Conservation (phyloP, 1,284 basidiomycete species). For the Ustilago shanxiensis region DNA sequence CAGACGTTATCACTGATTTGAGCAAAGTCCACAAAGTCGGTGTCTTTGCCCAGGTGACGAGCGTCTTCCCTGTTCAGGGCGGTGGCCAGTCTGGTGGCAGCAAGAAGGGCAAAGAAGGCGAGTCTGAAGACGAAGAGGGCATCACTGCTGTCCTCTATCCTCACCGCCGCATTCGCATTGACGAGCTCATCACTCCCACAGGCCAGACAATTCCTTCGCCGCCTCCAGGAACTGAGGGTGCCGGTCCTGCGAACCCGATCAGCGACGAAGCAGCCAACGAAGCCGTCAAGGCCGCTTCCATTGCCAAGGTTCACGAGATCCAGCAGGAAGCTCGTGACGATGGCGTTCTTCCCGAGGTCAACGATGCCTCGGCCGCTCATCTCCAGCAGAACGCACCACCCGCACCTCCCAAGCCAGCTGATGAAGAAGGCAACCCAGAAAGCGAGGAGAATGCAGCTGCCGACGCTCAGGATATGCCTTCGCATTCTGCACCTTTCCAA, state of each 20-base stretch:
- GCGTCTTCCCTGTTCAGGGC: constrained; percentile 77
- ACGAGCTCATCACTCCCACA: constrained; percentile 76
- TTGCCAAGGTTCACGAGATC: constrained; percentile 56
- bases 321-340: constrained; percentile 53
- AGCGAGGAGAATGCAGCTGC: constrained; percentile 4
- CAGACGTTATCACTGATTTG: constrained; percentile 89
- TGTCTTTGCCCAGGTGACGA: constrained; percentile 97
- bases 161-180: constrained; percentile 90
- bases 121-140: constrained; percentile 80
- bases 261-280: constrained; percentile 55
- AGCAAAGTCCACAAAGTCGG: constrained; percentile 92
- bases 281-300: constrained; percentile 40
- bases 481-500: constrained; percentile 75
- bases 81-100: constrained; percentile 63
- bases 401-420: constrained; percentile 25
- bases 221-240: constrained; percentile 50
- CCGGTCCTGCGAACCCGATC: constrained; percentile 50
- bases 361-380: constrained; percentile 42
- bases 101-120: constrained; percentile 72
- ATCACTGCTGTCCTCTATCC: constrained; percentile 96
- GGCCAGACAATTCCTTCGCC: constrained; percentile 52
- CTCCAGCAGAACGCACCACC: constrained; percentile 34
- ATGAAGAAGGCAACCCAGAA: constrained; percentile 7
- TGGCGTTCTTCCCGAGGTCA: constrained; percentile 48
- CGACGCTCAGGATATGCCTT: constrained; percentile 50